phyloP scores from a whole-genome alignment of 2,329 filamentous ascomycete genomes.

The Ophiostoma triangulosporum region DNA sequence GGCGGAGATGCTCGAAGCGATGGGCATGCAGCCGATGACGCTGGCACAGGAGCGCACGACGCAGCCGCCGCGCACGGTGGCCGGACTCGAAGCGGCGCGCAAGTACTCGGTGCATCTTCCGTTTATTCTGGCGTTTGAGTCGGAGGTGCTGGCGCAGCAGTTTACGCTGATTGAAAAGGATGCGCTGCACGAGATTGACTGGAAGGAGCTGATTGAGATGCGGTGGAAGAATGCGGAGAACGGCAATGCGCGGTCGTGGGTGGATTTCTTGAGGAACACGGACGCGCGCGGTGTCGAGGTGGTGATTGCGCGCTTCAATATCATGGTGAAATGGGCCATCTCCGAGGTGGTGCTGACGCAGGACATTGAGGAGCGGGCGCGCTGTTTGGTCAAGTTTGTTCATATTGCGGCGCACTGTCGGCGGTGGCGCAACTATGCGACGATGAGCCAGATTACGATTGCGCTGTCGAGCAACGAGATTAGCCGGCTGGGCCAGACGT shows the following conservation, averaged over 20 bases:
- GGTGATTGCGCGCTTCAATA: conserved; percentile 74
- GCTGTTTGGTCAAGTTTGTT: conserved; percentile 68
- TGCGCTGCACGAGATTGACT: conserved; percentile 73
- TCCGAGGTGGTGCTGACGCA: conserved; percentile 68
- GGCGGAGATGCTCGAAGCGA: conserved; percentile 19
- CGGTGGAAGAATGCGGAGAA: conserved; percentile 60
- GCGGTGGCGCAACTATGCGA: conserved; percentile 68
- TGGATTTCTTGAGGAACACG: conserved; percentile 61
- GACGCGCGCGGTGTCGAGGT: conserved; percentile 68
- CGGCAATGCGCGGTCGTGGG: conserved; percentile 60
- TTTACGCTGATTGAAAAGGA: conserved; percentile 80
- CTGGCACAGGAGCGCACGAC: not conserved
- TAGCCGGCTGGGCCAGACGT: conserved; percentile 53
- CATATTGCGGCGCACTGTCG: conserved; percentile 69
- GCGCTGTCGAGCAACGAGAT: conserved; percentile 64
- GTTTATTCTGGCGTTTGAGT: conserved; percentile 71
- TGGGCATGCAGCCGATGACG: conserved; percentile 12
- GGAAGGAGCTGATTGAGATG: conserved; percentile 76
- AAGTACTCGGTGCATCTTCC: conserved; percentile 51
- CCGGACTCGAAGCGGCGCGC: not conserved
- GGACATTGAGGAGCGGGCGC: conserved; percentile 55
- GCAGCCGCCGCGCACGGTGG: not conserved
- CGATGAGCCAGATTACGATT: conserved; percentile 67
- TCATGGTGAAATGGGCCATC: conserved; percentile 77
- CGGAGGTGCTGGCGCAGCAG: conserved; percentile 65